Percentiles rank a stretch among this genome's conserved stretches.
Conservation (phyloP, 192 early-diverging fungal genomes). For the Linnemannia elongata region DNA sequence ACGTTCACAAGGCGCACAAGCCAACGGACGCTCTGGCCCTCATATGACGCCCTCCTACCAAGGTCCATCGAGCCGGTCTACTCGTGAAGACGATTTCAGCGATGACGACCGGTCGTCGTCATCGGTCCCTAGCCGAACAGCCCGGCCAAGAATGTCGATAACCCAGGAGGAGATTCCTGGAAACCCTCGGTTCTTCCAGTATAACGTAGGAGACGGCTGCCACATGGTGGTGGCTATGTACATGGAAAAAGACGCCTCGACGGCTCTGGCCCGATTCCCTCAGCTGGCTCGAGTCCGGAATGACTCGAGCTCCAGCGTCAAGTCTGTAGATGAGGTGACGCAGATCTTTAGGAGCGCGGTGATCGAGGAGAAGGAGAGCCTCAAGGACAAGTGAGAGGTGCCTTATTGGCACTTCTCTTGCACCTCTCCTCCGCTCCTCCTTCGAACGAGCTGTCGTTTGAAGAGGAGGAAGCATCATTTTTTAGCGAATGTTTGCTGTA, state of each 20-base stretch:
- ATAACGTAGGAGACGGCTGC: conserved; percentile 39
- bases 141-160: background rate
- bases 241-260: conserved; percentile 26
- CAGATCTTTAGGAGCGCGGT: conserved; percentile 20
- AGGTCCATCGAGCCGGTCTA: background rate
- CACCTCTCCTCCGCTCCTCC: background rate
- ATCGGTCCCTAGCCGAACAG: no score
- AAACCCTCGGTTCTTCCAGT: conserved; percentile 36
- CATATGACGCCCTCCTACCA: background rate
- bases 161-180: background rate
- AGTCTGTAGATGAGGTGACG: conserved; percentile 26
- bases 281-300: conserved; percentile 1
- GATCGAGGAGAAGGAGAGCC: conserved; percentile 22
- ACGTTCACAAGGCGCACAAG: background rate
- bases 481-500: background rate
- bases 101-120: background rate
- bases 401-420: background rate
- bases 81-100: background rate
- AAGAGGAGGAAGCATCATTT: background rate
- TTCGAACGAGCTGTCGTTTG: background rate
- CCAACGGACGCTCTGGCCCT: background rate
- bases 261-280: conserved; percentile 16
- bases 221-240: conserved; percentile 34
- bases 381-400: background rate
- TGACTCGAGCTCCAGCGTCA: conserved; percentile 3